These are phyloP conservation scores for Globisporangium ultimum DNA, from an alignment of 352 stramenopile species.

Conservation along the genomic window DNA sequence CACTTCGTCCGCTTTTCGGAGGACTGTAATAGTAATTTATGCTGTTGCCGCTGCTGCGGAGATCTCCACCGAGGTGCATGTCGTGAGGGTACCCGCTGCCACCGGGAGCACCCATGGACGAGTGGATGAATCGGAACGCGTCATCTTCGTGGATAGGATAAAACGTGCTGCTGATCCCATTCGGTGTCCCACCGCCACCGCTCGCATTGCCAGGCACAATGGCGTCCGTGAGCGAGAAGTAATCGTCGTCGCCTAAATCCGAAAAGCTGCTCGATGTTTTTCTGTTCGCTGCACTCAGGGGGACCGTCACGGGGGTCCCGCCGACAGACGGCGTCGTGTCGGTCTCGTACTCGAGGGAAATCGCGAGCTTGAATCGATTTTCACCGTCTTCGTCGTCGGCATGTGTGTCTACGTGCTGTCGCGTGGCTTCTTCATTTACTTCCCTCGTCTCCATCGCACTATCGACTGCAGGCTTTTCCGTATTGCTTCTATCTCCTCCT, in stretches of 20 bases:
- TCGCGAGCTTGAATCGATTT: conserved; percentile 48
- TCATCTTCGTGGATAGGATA: conserved; percentile 82
- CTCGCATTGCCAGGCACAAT: conserved; percentile 30
- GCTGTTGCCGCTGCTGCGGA: neutral
- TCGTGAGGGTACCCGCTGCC: conserved; percentile 24
- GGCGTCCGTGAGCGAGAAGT: conserved; percentile 71
- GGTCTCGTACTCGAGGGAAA: conserved; percentile 65
- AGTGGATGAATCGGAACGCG: conserved; percentile 58
- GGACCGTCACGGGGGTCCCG: conserved; percentile 19
- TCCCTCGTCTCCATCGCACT: conserved; percentile 14
- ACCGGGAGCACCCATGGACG: conserved; percentile 36
- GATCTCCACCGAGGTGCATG: conserved; percentile 11
- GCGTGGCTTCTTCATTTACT: no score
- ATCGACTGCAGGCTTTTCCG: conserved; percentile 12
- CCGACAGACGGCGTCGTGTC: conserved; percentile 33
- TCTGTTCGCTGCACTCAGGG: conserved; percentile 43
- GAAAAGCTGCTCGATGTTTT: conserved; percentile 88
- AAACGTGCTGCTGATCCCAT: conserved; percentile 46
- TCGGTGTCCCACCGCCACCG: conserved; percentile 32
- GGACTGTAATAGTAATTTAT: conserved; percentile 25
- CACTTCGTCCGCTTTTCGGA: conserved; percentile 29
- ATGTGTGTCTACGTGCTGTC: no score
- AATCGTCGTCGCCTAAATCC: conserved; percentile 82
- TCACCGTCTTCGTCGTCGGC: conserved; percentile 22
- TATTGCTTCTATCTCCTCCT: conserved; percentile 20